Conservation (phyloP, 345 rosid genomes). For the Aegle marmelos region DNA sequence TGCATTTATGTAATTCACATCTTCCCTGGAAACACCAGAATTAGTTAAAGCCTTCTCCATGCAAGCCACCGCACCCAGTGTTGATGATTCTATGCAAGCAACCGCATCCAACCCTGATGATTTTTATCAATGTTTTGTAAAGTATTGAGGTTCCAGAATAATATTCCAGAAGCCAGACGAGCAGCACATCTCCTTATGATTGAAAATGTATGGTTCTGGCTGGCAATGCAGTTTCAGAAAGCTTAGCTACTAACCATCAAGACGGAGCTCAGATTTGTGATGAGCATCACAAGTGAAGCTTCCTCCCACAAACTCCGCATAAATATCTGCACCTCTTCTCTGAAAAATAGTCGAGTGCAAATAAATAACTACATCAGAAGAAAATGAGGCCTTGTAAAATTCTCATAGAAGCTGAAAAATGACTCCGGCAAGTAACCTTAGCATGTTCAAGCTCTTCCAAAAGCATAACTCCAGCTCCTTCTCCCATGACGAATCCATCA, state of each 20-base stretch:
- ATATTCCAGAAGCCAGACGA: neutral
- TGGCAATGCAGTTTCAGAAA: neutral
- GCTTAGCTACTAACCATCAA: constrained; percentile 32
- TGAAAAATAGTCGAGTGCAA: constrained; percentile 12
- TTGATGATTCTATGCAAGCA: constrained; percentile 49
- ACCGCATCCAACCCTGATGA: constrained; percentile 44
- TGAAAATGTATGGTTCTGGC: neutral
- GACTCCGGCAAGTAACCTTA: constrained; percentile 28
- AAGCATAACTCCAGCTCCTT: constrained; percentile 64
- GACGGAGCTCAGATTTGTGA: constrained; percentile 53
- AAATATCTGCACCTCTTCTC: constrained; percentile 52
- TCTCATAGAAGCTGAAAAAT: neutral
- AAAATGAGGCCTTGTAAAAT: neutral
- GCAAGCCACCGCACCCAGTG: constrained; percentile 46
- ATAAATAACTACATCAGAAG: neutral
- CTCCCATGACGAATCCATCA: constrained; percentile 63
- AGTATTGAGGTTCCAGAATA: neutral
- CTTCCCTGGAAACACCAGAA: constrained; percentile 47
- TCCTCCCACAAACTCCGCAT: constrained; percentile 62
- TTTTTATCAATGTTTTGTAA: neutral
- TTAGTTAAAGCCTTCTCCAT: constrained; percentile 50
- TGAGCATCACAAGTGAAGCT: constrained; percentile 54
- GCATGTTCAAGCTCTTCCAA: constrained; percentile 63
- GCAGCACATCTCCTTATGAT: too few relatives aligned
- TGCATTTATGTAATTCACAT: constrained; percentile 60